Conservation (phyloP, 495 filamentous ascomycete species). For the Jackrogersella minutella region DNA sequence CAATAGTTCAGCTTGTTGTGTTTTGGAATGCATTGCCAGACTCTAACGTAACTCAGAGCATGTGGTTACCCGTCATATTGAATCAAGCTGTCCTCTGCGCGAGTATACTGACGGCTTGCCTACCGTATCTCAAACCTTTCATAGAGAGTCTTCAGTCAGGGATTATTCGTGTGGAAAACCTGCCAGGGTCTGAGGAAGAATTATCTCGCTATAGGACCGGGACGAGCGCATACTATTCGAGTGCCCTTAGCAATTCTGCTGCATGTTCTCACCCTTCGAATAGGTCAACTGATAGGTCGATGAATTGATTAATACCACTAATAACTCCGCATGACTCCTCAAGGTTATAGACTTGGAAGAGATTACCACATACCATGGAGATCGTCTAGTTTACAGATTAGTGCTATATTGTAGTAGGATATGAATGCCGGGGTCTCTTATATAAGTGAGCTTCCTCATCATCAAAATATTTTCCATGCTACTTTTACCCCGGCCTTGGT, state of each 20-base stretch:
- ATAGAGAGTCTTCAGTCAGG: neutral
- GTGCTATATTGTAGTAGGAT: too few relatives aligned
- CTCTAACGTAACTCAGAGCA: neutral
- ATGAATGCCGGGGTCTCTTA: too few relatives aligned
- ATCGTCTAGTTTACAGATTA: too few relatives aligned
- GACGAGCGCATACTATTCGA: neutral
- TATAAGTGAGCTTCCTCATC: too few relatives aligned
- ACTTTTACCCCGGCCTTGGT: too few relatives aligned
- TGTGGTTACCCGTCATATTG: neutral
- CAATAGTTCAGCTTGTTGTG: neutral
- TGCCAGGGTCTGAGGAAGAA: neutral
- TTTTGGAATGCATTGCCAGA: neutral
- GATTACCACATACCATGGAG: neutral
- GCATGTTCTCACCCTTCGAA: neutral
- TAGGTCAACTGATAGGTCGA: neutral
- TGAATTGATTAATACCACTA: neutral
- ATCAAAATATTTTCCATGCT: too few relatives aligned
- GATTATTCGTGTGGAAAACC: constrained; percentile 2
- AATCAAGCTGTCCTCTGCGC: constrained; percentile 1
- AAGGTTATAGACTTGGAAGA: neutral
- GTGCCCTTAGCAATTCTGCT: neutral
- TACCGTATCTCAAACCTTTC: neutral
- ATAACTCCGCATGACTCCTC: neutral
- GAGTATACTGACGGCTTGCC: constrained; percentile 2
- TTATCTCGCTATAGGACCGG: neutral